Conservation (phyloP, 1,284 basidiomycete species). For the Rhodotorula sp. region DNA sequence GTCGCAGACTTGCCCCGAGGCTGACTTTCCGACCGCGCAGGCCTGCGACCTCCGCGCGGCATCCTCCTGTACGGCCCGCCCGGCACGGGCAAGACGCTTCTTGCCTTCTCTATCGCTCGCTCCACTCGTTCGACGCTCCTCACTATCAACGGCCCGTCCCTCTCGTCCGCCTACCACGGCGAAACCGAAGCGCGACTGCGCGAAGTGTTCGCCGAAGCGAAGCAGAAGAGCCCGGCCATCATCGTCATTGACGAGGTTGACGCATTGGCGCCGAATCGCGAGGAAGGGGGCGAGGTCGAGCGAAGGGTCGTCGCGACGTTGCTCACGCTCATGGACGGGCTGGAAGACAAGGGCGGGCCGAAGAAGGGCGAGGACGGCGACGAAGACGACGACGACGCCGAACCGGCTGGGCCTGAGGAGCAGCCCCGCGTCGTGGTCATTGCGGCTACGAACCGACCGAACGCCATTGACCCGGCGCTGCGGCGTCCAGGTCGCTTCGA, state of each 20-base stretch:
- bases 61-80: constrained; percentile 89
- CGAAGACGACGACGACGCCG: constrained; percentile 54
- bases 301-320: constrained; percentile 93
- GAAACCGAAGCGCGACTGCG: constrained; percentile 91
- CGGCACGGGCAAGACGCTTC: constrained; percentile 91
- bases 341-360: constrained; percentile 60
- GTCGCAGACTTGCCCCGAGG: background rate
- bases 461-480: constrained; percentile 94
- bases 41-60: constrained; percentile 83
- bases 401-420: constrained; percentile 35
- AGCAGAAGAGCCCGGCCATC: constrained; percentile 72
- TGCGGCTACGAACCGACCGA: constrained; percentile 95
- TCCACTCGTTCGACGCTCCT: constrained; percentile 72
- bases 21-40: constrained; percentile 51
- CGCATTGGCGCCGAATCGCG: constrained; percentile 84
- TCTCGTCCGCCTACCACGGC: constrained; percentile 92
- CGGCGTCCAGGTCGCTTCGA: constrained; percentile 93
- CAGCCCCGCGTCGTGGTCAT: constrained; percentile 80
- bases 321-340: constrained; percentile 92
- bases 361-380: constrained; percentile 44
- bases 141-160: constrained; percentile 89
- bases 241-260: constrained; percentile 97
- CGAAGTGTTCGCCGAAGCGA: constrained; percentile 83
- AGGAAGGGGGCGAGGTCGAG: constrained; percentile 89
- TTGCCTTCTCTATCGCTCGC: constrained; percentile 81